phyloP scores from a whole-genome alignment of 768 basidiomycete genomes.

The Hygrocybe coccinea region DNA sequence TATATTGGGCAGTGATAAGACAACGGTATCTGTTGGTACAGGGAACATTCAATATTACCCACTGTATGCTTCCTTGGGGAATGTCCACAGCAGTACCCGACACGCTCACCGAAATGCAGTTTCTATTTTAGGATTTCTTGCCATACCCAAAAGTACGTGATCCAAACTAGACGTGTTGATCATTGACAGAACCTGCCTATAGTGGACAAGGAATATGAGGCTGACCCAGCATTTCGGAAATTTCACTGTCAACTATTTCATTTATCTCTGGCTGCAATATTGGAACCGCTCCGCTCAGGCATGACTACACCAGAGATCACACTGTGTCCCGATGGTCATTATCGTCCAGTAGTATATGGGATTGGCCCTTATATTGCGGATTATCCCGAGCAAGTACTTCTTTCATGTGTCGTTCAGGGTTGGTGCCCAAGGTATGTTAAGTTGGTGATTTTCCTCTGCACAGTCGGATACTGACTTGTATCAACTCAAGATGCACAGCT shows the following conservation, averaged over 20 bases:
- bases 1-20: constrained; percentile 38
- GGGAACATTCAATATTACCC: constrained; percentile 36
- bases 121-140: constrained; percentile 25
- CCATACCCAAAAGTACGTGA: constrained; percentile 32
- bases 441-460: neutral
- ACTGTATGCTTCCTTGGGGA: constrained; percentile 28
- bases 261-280: constrained; percentile 19
- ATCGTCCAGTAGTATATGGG: constrained; percentile 23
- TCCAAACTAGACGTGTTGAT: neutral
- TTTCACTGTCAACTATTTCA: constrained; percentile 32
- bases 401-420: constrained; percentile 29
- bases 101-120: constrained; percentile 31
- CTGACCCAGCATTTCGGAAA: constrained; percentile 17
- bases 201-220: constrained; percentile 4
- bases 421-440: constrained; percentile 25
- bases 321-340: constrained; percentile 28
- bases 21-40: constrained; percentile 37
- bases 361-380: constrained; percentile 37
- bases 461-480: neutral
- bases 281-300: constrained; percentile 15
- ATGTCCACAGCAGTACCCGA: no score
- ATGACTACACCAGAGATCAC: constrained; percentile 26
- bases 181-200: neutral
- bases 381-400: constrained; percentile 34
- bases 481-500: constrained; percentile 22